These are phyloP conservation scores for Fraxinus albicans DNA, from an alignment of 305 asterid genomes.

Conservation along the genomic window DNA sequence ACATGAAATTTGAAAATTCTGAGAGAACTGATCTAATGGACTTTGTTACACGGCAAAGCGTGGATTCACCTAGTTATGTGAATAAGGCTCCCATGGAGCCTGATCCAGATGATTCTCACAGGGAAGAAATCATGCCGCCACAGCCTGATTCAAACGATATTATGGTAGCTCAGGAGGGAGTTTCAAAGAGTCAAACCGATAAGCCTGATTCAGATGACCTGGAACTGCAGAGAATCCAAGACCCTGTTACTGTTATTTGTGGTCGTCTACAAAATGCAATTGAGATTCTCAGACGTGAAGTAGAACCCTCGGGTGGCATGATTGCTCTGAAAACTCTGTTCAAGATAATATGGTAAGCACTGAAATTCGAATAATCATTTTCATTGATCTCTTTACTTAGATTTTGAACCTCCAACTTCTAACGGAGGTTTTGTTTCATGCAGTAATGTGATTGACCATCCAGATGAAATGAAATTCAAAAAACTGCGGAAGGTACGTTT, in stretches of 20 bases:
- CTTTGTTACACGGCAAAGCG: constrained; percentile 1
- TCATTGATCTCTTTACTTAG: neutral
- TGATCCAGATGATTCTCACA: constrained; percentile 30
- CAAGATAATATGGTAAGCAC: constrained; percentile 57
- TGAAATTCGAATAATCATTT: neutral
- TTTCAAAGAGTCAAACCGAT: constrained; percentile 20
- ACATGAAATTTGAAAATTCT: constrained; percentile 5
- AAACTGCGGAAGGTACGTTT: constrained; percentile 71
- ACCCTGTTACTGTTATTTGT: constrained; percentile 61
- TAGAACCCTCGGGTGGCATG: constrained; percentile 40
- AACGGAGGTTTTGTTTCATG: constrained; percentile 21
- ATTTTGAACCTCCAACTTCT: constrained; percentile 6
- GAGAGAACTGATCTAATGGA: constrained; percentile 19
- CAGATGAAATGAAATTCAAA: constrained; percentile 72
- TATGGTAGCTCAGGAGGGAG: constrained; percentile 11
- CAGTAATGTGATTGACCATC: constrained; percentile 87
- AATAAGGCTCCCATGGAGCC: constrained; percentile 22
- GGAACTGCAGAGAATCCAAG: constrained; percentile 78
- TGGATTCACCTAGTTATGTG: constrained; percentile 15
- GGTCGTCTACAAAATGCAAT: constrained; percentile 67
- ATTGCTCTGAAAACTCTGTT: constrained; percentile 53
- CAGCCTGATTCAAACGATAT: constrained; percentile 35
- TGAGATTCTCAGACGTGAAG: constrained; percentile 63
- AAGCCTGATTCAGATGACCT: constrained; percentile 63
- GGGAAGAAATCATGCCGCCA: constrained; percentile 24